Evolutionary conservation across 345 rosid species (phyloP), one percentile per base, ranked within the genome.

Genomic region (Rhizophora apiculata): DNA sequence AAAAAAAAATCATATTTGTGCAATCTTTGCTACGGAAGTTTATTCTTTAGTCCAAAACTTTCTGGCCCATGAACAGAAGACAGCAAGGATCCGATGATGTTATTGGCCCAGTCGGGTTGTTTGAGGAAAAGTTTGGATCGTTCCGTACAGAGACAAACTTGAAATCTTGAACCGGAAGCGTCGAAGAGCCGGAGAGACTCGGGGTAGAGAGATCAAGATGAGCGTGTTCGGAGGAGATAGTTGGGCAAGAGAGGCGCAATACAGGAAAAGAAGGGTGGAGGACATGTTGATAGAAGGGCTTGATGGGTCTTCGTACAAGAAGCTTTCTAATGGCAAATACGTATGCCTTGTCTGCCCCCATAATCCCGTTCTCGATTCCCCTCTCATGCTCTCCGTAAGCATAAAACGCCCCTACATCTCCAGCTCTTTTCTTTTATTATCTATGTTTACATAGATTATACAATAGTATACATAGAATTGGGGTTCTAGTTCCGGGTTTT

Each of bases 191-290:
- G 2, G 30, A 10, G 30, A 24, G 19, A n/a, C 4, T 4, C 30
- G 36, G 34, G 21, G 10, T 18, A 6, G 3, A 3, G 26, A 15
- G 8, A 26, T 34, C 20, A 52, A 58, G 64, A 85, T 85, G 86
- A 83, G 89, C 58, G 86, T 79, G 51, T 85, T 58, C 43, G 89
- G 87, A 49, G 89, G 86, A 55, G 89, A 85, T 65, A 81, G 87
- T 54, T 81, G 85, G 87, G 87, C 70, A 22, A 80, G 89, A 68
- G 89, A 85, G 62, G 84, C 84, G 18, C 83, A 78, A 32, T 30
- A 63, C 73, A 69, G 80, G 69, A 85, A 83, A 68, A 43, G 87
- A 78, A 78, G 82, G 70, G 78, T 80, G 19, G 85, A 81, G 52
- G 83, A 81, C 29, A 26, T 70, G 27, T 3, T 43, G 49, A 11